phyloP scores from a whole-genome alignment of 768 basidiomycete genomes.

The Floccularia luteovirens region DNA sequence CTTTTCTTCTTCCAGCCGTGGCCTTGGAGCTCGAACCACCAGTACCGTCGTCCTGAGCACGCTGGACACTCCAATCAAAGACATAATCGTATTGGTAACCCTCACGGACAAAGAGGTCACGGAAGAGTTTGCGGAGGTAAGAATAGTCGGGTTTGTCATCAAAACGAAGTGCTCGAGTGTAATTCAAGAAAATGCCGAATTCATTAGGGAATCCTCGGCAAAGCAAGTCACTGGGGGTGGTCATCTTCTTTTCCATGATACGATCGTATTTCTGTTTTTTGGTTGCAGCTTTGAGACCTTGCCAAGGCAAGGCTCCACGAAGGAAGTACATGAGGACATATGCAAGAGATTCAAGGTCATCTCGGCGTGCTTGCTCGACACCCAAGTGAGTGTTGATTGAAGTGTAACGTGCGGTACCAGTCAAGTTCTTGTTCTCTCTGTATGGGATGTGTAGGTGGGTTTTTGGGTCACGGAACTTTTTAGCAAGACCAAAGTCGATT shows the following conservation, averaged over 20 bases:
- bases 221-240: conserved; percentile 90
- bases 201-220: conserved; percentile 99
- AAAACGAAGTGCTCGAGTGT: conserved; percentile 96
- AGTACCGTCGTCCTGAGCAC: conserved; percentile 59
- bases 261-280: conserved; percentile 99
- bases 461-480: conserved; percentile 99
- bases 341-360: conserved; percentile 96
- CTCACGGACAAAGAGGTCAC: conserved; percentile 93
- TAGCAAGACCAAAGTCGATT: conserved; percentile 96
- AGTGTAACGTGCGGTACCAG: conserved; percentile 97
- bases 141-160: conserved; percentile 99
- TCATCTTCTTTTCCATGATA: conserved; percentile 99
- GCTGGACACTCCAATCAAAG: conserved; percentile 96
- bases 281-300: conserved; percentile 98
- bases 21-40: conserved; percentile 57
- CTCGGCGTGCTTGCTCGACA: conserved; percentile 95
- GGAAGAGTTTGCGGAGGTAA: conserved; percentile 98
- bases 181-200: conserved; percentile 98
- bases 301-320: conserved; percentile 96
- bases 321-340: conserved; percentile 99
- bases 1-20: conserved; percentile 62
- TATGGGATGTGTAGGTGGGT: conserved; percentile 99
- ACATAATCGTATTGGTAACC: conserved; percentile 99
- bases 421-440: conserved; percentile 99
- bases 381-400: conserved; percentile 99